A percentile compares a stretch with the other conserved stretches of the same genome.
phyloP scores from a whole-genome alignment of 179 eudicot genomes.

The Corrigiola litoralis region DNA sequence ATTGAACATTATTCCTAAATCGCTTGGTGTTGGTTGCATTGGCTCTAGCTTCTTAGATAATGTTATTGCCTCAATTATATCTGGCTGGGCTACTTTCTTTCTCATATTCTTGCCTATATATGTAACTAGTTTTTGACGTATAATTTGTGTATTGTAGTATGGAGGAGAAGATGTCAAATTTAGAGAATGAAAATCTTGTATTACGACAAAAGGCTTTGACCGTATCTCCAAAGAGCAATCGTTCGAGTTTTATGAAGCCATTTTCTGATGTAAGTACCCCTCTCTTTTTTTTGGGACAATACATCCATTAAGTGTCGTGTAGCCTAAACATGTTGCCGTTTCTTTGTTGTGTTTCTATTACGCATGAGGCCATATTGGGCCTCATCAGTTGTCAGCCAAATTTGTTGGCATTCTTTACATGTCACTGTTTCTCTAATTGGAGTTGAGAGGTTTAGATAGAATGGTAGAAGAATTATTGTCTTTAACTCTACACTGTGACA shows the following conservation, averaged over 20 bases:
- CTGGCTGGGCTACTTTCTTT: slow-evolving; percentile 1
- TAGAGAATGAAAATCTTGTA: slow-evolving; percentile 86
- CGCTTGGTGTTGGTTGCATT: not conserved
- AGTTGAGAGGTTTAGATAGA: not conserved
- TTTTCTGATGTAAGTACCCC: slow-evolving; percentile 61
- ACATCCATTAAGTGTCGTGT: not conserved
- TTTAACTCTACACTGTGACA: not conserved
- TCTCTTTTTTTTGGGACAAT: not conserved
- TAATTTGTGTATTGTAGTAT: slow-evolving; percentile 34
- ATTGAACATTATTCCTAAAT: not conserved
- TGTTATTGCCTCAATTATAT: too few species aligned
- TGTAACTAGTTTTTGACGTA: not conserved
- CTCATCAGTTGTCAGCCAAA: not conserved
- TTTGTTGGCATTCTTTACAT: not conserved
- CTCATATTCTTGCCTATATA: not conserved
- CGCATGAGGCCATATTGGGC: not conserved
- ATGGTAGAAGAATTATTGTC: not conserved
- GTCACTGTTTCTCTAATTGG: not conserved
- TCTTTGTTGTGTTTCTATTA: not conserved
- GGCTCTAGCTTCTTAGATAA: not conserved
- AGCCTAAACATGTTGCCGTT: not conserved
- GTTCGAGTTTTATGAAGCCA: slow-evolving; percentile 52
- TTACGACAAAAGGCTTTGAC: slow-evolving; percentile 74
- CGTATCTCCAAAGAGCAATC: slow-evolving; percentile 60
- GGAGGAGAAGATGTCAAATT: slow-evolving; percentile 76